phyloP scores from a whole-genome alignment of 257 asterid genomes.

The Voacanga thouarsii region DNA sequence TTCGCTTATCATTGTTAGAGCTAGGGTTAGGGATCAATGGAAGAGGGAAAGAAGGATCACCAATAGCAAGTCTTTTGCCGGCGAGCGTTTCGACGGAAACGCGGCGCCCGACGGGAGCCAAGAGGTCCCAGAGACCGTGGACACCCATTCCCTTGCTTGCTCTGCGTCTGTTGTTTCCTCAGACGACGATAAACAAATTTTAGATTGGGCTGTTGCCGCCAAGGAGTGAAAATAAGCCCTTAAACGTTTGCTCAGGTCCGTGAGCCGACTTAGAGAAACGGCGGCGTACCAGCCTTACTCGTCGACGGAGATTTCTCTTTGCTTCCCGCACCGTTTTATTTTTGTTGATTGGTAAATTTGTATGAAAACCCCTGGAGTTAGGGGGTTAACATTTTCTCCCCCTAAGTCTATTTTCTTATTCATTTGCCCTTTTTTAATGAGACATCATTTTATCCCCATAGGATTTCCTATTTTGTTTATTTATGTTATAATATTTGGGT shows the following conservation, averaged over 20 bases:
- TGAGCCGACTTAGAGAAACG: not conserved
- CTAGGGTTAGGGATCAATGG: slow-evolving; percentile 33
- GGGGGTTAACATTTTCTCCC: not conserved
- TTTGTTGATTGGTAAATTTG: not conserved
- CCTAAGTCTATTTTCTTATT: not conserved
- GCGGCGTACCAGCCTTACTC: not conserved
- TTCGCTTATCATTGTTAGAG: not conserved
- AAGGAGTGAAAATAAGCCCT: not conserved
- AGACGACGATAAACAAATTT: not conserved
- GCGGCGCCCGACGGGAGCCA: slow-evolving; percentile 97
- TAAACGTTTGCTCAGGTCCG: slow-evolving; percentile 5
- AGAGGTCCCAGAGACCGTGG: slow-evolving; percentile 93
- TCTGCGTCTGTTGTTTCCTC: not conserved
- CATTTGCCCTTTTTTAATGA: too few relatives aligned
- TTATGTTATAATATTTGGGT: too few relatives aligned
- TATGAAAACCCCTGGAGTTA: not conserved
- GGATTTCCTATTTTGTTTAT: not conserved
- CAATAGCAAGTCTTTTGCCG: slow-evolving; percentile 87
- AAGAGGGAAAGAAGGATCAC: slow-evolving; percentile 33
- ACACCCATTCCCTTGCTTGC: slow-evolving; percentile 58
- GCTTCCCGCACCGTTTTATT: not conserved
- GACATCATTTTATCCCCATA: too few relatives aligned
- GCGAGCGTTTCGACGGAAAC: slow-evolving; percentile 95
- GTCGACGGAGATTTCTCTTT: not conserved
- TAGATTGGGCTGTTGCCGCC: slow-evolving; percentile 18